Conservation (phyloP, 768 basidiomycete genomes). For the Coprinopsis strossmayeri region DNA sequence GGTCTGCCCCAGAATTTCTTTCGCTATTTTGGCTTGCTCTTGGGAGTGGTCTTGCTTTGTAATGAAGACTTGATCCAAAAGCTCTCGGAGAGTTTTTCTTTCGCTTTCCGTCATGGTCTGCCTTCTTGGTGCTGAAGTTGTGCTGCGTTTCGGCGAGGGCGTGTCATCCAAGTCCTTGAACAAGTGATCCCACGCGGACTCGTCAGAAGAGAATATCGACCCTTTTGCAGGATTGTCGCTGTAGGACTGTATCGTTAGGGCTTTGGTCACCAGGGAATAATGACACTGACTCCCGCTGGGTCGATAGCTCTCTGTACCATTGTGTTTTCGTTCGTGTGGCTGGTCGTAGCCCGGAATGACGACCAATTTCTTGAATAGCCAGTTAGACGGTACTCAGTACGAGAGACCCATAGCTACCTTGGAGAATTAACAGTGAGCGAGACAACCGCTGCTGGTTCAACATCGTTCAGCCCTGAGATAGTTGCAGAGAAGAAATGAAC, state of each 20-base stretch:
- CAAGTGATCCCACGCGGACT: slow-evolving; percentile 15
- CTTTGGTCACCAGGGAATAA: no score
- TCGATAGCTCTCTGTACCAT: no score
- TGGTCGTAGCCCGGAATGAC: no score
- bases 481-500: no score
- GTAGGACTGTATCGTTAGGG: not conserved
- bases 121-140: slow-evolving; percentile 16
- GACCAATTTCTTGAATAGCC: no score
- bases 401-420: no score
- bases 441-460: no score
- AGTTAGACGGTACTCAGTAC: no score
- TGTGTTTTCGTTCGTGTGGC: no score
- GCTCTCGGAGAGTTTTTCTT: slow-evolving; percentile 58
- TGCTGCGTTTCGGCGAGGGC: slow-evolving; percentile 11
- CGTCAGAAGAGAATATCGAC: slow-evolving; percentile 10
- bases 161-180: slow-evolving; percentile 11
- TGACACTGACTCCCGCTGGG: no score
- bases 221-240: not conserved
- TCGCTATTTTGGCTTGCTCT: not conserved
- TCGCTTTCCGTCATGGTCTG: slow-evolving; percentile 68
- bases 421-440: no score
- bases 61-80: slow-evolving; percentile 65
- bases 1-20: not conserved
- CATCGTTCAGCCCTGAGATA: no score
- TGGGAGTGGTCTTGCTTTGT: slow-evolving; percentile 5